Evolutionary conservation across 768 basidiomycete genomes (phyloP), one percentile per base, ranked within the genome.

Genomic region (Boletus eberwhitei): DNA sequence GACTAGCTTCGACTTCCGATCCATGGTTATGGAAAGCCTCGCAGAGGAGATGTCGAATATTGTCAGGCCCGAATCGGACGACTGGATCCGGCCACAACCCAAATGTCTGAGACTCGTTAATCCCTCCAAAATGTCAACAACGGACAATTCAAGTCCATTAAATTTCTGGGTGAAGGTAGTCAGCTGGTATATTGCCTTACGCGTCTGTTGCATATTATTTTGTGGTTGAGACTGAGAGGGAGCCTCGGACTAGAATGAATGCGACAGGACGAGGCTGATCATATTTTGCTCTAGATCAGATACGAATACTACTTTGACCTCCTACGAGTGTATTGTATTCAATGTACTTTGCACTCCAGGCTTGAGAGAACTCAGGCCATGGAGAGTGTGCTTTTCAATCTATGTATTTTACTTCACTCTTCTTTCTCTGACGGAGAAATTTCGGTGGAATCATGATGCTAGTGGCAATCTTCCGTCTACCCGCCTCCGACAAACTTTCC

Each of bases 81-180:
- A 63, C 1, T 65, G 66, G 66, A 35, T 57, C 13, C 59, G 48
- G 13, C 65, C 66, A 16, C 57, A 63, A 17, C 66, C 65, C 1
- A 66, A 35, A 40, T 67, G 64, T 35, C 29, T 66, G n/a, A 54
- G 47, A 35, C 50, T 50, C 13, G 1, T 60, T 46, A 21, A 24
- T 21, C 57, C 63, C 14, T 55, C 29, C 8, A 9, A 29, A 8
- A 29, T 8, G 8, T 29, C 3, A n/a, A 7, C 36, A 16, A n/a
- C 21, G 1, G 14, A 5, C 31, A 19, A 3, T 9, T 29, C 29
- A 9, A 1, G 8, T 8, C 29, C 29, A 40, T 9, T 19, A 36
- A 22, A 35, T 24, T 5, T 6, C 8, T n/a, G 26, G 8, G 3
- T 21, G 39, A 2, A 21, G 3, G 7, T 13, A 3, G 7, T 8